Conservation (phyloP, 192 early-diverging fungal genomes). For the Chytriomyces sp. region DNA sequence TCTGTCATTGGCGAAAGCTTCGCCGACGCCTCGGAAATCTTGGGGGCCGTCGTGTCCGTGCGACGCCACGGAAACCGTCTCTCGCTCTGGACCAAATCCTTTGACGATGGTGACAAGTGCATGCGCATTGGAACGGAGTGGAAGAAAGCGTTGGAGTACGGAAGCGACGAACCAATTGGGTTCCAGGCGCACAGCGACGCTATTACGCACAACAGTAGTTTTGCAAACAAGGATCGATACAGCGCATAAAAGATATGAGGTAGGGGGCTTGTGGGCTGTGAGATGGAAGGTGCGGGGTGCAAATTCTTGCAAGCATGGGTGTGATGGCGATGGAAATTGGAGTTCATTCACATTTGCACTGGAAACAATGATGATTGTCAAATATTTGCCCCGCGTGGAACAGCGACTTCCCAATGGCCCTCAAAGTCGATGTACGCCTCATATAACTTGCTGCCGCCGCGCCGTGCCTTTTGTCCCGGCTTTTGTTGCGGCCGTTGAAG, state of each 20-base stretch:
- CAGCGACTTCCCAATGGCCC: background rate
- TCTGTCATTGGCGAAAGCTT: slow-evolving; percentile 24
- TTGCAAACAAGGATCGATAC: slow-evolving; percentile 33
- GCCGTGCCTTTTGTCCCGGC: too few relatives aligned
- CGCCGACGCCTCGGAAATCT: slow-evolving; percentile 2
- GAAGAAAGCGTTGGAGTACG: slow-evolving; percentile 36
- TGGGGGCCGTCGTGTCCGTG: background rate
- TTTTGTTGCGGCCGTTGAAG: too few relatives aligned
- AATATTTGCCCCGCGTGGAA: too few relatives aligned
- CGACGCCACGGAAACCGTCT: slow-evolving; percentile 74
- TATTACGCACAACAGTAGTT: slow-evolving; percentile 33
- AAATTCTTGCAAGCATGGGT: too few relatives aligned
- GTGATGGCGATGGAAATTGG: too few relatives aligned
- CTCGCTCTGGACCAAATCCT: slow-evolving; percentile 66
- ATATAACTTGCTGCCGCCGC: background rate
- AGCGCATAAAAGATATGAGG: slow-evolving; percentile 24
- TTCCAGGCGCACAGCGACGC: slow-evolving; percentile 50
- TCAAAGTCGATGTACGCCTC: background rate
- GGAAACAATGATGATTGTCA: too few relatives aligned
- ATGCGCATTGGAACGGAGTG: slow-evolving; percentile 32
- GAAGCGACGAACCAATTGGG: slow-evolving; percentile 34
- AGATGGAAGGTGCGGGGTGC: too few relatives aligned
- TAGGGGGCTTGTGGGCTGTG: too few relatives aligned
- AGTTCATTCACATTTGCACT: too few relatives aligned
- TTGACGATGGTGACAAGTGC: slow-evolving; percentile 8